Evolutionary conservation across 2,329 filamentous ascomycete species (phyloP).

Genomic region (Aspergillus sergii): DNA sequence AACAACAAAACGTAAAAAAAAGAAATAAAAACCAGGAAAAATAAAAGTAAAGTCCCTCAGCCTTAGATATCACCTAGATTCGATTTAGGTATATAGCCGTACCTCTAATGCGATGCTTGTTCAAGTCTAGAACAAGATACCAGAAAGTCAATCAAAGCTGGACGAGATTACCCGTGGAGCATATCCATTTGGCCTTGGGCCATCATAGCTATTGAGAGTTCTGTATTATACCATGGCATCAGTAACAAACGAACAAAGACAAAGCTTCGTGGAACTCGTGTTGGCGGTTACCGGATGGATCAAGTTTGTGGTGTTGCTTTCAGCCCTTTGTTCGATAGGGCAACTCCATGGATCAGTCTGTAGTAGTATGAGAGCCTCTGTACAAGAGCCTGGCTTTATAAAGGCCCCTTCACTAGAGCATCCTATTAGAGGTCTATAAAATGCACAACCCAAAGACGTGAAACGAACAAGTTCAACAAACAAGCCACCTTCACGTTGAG

Average conservation of each 20-base stretch:
- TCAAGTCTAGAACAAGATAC: too few species aligned
- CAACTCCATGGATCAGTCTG: background rate
- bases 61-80: too few species aligned
- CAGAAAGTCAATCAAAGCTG: too few species aligned
- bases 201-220: background rate
- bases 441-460: background rate
- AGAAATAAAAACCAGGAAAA: too few species aligned
- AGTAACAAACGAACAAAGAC: background rate
- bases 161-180: background rate
- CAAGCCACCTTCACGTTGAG: background rate
- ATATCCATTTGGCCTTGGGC: too few species aligned
- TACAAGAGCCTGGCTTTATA: background rate
- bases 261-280: background rate
- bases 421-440: fast-evolving
- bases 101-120: too few species aligned
- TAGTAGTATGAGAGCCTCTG: background rate
- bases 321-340: background rate
- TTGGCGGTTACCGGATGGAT: background rate
- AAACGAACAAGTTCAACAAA: background rate
- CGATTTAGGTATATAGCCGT: too few species aligned
- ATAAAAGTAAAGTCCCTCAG: too few species aligned
- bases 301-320: background rate
- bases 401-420: background rate
- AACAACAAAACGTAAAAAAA: too few species aligned
- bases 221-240: background rate